Evolutionary conservation across 1,284 basidiomycete species (phyloP).

Genomic region (Rhizoctonia solani): DNA sequence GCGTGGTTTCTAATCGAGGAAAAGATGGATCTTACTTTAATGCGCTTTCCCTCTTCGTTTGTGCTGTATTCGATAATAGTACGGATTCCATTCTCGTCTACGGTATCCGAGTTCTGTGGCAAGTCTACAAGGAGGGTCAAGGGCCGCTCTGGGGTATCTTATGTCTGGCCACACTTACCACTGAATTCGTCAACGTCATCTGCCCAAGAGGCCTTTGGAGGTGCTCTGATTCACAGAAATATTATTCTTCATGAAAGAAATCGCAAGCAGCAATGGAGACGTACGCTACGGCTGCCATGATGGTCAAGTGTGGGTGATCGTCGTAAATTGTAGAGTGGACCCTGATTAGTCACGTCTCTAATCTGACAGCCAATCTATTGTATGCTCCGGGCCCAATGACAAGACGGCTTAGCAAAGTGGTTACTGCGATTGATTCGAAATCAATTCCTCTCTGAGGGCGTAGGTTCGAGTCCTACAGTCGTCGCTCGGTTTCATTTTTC

Average conservation of each 20-base stretch:
- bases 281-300: constrained; percentile 20
- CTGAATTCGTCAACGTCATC: constrained; percentile 80
- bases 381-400: too few relatives aligned
- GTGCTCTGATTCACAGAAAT: constrained; percentile 8
- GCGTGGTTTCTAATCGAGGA: not conserved
- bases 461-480: too few relatives aligned
- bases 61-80: constrained; percentile 82
- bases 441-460: too few relatives aligned
- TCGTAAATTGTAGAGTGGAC: constrained; percentile 26
- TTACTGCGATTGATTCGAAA: too few relatives aligned
- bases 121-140: constrained; percentile 45
- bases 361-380: too few relatives aligned
- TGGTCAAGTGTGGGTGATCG: constrained; percentile 17
- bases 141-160: not conserved
- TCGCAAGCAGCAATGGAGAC: not conserved
- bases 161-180: constrained; percentile 40
- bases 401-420: too few relatives aligned
- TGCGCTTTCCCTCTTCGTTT: constrained; percentile 93
- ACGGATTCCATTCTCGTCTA: constrained; percentile 88
- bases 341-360: not conserved
- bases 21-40: constrained; percentile 67
- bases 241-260: not conserved
- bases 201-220: constrained; percentile 75
- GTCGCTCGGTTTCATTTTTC: too few relatives aligned
- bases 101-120: constrained; percentile 61